Evolutionary conservation across 176 grass and related monocot genomes (phyloP), one percentile per base, ranked within the genome.

Genomic region (Carex littledalei): DNA sequence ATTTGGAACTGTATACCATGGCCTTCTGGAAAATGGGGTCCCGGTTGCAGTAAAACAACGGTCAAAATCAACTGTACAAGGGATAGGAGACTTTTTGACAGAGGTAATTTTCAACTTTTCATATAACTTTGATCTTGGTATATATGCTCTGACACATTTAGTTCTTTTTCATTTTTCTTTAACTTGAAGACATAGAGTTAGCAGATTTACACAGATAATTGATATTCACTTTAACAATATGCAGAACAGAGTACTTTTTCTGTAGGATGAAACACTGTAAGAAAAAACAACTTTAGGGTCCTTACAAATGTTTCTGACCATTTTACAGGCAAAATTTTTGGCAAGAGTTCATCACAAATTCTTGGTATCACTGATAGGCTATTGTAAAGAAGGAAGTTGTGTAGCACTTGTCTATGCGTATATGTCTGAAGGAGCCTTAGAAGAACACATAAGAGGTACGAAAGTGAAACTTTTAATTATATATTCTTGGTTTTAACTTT

Each of bases 261-360:
- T 45, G 43, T 45, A 45, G 37, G 43, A 45, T 8, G 43, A 45
- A 45, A 45, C 43, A 45, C 37, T 6, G 37, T 5, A 45, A 45
- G 43, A 6, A 45, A 1, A 45, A 45, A 8, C 43, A 45, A 45
- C 7, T 45, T 45, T 45, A 8, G 43, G 43, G 43, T 45, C 43
- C 43, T 45, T 45, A 1, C 1, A 6, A 39, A 39, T 39, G 37
- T 61, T 35, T 63, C 59, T 7, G 5, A 63, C 57, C 34, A 45
- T 85, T 50, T 86, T 76, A 9, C 81, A 96, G 94, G 91, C 85
- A 66, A 89, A 85, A 37, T 67, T 89, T 63, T 88, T 93, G 84
- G 84, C 52, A 16, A 89, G 91, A 81, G 86, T 97, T 87, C 94
- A 93, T 78, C 94, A 93, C 64, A 93, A 71, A 32, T 90, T 91